A percentile compares a stretch with the other conserved stretches of the same genome.
Conservation (phyloP, 2,329 filamentous ascomycete genomes). For the Fusarium napiforme region DNA sequence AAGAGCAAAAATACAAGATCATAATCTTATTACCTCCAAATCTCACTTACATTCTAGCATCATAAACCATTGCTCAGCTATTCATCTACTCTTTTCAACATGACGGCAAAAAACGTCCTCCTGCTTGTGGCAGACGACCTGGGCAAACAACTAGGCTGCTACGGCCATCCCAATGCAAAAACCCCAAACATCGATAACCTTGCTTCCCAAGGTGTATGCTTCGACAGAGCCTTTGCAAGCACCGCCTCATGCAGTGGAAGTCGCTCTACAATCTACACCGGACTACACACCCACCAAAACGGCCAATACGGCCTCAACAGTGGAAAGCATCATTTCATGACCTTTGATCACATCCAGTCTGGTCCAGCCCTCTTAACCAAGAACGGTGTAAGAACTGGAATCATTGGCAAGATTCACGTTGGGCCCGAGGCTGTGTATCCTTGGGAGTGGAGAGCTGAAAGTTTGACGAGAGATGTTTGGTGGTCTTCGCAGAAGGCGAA, state of each 20-base stretch:
- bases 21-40: no score
- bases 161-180: not conserved
- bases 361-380: no score
- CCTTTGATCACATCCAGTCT: no score
- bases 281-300: constrained; percentile 60
- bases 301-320: constrained; percentile 56
- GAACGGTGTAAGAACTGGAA: constrained; percentile 49
- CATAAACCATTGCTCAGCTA: not conserved
- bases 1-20: no score
- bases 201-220: not conserved
- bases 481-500: not conserved
- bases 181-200: not conserved
- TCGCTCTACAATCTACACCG: constrained; percentile 60
- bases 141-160: not conserved
- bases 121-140: not conserved
- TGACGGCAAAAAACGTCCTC: not conserved
- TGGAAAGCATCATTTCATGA: constrained; percentile 52
- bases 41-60: rapidly evolving
- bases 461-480: not conserved
- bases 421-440: constrained; percentile 45
- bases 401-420: constrained; percentile 62
- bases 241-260: constrained; percentile 61
- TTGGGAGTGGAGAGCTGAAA: not conserved
- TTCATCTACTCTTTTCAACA: not conserved
- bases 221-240: constrained; percentile 49